Conservation (phyloP, 495 filamentous ascomycete species). For the Entonaema liquescens region DNA sequence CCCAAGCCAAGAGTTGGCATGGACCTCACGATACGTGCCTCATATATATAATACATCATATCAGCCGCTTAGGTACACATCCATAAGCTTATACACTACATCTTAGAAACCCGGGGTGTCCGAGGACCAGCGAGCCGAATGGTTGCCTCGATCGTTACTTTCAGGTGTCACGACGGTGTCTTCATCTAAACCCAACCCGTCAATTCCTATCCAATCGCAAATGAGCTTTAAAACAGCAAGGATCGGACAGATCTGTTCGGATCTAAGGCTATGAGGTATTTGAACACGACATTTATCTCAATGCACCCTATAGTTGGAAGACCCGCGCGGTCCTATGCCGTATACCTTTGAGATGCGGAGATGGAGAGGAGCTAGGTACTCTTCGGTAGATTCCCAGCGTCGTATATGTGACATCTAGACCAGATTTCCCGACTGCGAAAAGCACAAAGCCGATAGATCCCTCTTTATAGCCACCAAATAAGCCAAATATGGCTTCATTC, state of each 20-base stretch:
- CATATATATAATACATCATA: neutral
- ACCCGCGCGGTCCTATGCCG: neutral
- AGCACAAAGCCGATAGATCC: neutral
- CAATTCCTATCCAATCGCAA: neutral
- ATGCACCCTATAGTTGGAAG: neutral
- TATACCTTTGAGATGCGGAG: slow-evolving; percentile 11
- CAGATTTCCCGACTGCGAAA: neutral
- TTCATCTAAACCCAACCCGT: neutral
- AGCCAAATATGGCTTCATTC: neutral
- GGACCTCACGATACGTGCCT: neutral
- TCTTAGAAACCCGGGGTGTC: neutral
- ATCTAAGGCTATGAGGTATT: neutral
- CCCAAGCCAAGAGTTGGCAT: neutral
- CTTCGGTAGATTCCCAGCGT: slow-evolving; percentile 15
- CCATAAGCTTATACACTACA: neutral
- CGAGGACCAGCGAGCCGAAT: neutral
- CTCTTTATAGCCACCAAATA: neutral
- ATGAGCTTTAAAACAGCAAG: neutral
- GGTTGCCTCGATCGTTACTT: neutral
- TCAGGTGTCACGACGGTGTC: neutral
- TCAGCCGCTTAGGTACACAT: neutral
- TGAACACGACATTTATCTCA: neutral
- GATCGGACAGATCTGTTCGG: neutral
- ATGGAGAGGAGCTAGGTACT: neutral
- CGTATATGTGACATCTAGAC: slow-evolving; percentile 7